Evolutionary conservation across 257 asterid species (phyloP).

Genomic region (Lycium ferocissimum): DNA sequence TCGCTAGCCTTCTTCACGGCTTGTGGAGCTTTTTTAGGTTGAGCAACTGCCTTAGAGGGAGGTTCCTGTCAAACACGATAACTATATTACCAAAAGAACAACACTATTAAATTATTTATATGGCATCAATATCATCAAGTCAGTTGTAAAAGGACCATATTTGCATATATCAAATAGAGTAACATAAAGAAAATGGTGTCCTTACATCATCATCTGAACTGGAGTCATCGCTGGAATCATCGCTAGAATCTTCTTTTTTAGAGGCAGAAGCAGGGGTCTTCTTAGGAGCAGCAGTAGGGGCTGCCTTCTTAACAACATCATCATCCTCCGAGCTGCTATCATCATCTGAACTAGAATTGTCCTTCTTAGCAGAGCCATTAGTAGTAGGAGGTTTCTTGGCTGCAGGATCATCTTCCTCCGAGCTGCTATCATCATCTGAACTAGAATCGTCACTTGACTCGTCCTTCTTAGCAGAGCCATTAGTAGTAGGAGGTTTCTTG

Average conservation of each 20-base stretch:
- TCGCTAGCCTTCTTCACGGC: slow-evolving; percentile 33
- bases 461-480: background rate
- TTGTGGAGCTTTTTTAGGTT: slow-evolving; percentile 29
- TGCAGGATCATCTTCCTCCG: slow-evolving; percentile 36
- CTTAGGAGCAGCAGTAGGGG: no score
- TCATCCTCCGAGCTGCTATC: no score
- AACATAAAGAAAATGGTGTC: background rate
- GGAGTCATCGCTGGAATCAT: slow-evolving; percentile 39
- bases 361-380: no score
- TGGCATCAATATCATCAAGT: background rate
- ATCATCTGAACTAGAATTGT: no score
- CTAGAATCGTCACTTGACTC: slow-evolving; percentile 33
- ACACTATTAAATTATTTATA: background rate
- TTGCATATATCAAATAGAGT: background rate
- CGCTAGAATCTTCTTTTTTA: slow-evolving; percentile 37
- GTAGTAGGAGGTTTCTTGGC: slow-evolving; percentile 33
- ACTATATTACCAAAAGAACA: background rate
- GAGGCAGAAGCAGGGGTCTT: background rate
- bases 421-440: slow-evolving; percentile 41
- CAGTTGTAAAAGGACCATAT: slow-evolving; percentile 27
- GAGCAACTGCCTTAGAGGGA: slow-evolving; percentile 28
- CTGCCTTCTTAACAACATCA: no score
- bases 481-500: slow-evolving; percentile 32
- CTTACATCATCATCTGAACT: slow-evolving; percentile 43
- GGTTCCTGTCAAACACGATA: slow-evolving; percentile 16